Percentiles rank a stretch among this genome's conserved stretches.
Evolutionary conservation across 164 flowering plant species (phyloP).

Genomic region (Cinnamomum micranthum): DNA sequence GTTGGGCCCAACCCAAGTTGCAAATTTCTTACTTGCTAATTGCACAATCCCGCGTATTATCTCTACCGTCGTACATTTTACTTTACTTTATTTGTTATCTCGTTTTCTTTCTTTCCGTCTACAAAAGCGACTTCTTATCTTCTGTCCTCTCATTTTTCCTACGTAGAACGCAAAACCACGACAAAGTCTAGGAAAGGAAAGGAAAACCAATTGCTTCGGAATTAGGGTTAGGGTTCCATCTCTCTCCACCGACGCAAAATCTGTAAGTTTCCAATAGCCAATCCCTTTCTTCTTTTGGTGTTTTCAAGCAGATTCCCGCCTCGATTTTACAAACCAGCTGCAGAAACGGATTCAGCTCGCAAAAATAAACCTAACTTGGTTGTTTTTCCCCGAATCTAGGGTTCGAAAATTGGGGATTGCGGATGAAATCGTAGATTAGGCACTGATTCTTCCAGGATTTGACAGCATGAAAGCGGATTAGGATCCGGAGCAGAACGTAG

Average conservation of each 20-base stretch:
- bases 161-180: background rate
- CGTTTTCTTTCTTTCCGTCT: background rate
- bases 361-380: background rate
- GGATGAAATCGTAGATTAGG: background rate
- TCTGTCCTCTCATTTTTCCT: background rate
- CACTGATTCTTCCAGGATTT: background rate
- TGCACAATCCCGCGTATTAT: background rate
- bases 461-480: slow-evolving; percentile 1
- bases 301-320: background rate
- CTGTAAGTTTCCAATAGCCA: background rate
- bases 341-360: background rate
- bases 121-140: background rate
- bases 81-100: background rate
- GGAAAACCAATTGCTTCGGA: background rate
- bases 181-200: background rate
- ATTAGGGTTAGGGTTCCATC: background rate
- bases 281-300: background rate
- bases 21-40: too few species aligned
- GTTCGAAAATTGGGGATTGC: background rate
- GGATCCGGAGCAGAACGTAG: slow-evolving; percentile 16
- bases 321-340: background rate
- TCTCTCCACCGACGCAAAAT: background rate
- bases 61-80: background rate
- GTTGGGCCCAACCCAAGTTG: background rate
- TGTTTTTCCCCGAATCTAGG: background rate